phyloP scores from a whole-genome alignment of 106 monocot species.

The Phalaenopsis equestris region DNA sequence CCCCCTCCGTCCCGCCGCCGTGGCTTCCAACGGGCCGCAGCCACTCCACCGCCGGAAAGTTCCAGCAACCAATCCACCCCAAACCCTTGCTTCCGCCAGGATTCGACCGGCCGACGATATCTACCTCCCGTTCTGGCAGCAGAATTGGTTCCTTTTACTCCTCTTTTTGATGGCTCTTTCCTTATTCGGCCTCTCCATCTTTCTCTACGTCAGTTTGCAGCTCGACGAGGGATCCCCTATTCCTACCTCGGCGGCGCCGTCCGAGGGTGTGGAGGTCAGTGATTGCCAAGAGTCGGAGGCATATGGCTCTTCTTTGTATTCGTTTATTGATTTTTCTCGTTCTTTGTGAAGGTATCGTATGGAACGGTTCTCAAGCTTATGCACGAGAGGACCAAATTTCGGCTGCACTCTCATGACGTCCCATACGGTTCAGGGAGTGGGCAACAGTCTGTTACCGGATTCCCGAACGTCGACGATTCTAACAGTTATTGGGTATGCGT shows the following conservation, averaged over 20 bases:
- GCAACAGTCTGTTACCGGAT: slow-evolving; percentile 85
- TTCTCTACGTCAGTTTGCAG: slow-evolving; percentile 32
- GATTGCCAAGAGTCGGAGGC: neutral
- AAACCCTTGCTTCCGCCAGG: neutral
- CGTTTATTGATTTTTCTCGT: neutral
- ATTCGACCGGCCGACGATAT: neutral
- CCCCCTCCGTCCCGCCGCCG: slow-evolving; percentile 9
- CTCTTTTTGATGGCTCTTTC: slow-evolving; percentile 41
- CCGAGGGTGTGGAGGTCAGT: slow-evolving; percentile 51
- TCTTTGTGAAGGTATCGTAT: slow-evolving; percentile 46
- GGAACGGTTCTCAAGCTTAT: slow-evolving; percentile 69
- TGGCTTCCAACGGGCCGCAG: slow-evolving; percentile 49
- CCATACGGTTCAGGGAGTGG: slow-evolving; percentile 85
- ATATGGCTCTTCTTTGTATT: neutral
- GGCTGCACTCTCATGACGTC: slow-evolving; percentile 83
- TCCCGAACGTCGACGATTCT: slow-evolving; percentile 63
- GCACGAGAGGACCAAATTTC: slow-evolving; percentile 76
- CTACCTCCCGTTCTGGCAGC: slow-evolving; percentile 40
- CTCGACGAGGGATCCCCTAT: slow-evolving; percentile 29
- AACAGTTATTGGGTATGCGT: slow-evolving; percentile 81
- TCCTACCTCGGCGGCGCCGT: neutral
- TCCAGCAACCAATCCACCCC: slow-evolving; percentile 15
- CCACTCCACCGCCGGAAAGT: slow-evolving; percentile 29
- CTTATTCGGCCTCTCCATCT: slow-evolving; percentile 31
- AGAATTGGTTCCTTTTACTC: slow-evolving; percentile 40